Conservation (phyloP, 345 rosid genomes). For the Salix exigua region DNA sequence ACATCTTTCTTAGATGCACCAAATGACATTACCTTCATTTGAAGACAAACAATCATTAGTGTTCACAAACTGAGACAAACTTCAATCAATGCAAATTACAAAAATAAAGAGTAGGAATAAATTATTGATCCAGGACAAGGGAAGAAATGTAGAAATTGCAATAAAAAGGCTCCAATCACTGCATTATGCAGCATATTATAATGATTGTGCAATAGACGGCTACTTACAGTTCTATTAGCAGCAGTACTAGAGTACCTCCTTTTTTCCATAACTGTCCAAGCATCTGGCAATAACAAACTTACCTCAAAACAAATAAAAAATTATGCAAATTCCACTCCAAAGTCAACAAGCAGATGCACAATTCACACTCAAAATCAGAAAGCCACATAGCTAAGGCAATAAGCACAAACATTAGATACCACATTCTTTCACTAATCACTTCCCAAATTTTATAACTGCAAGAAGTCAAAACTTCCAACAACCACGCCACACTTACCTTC, state of each 20-base stretch:
- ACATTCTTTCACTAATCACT: background rate
- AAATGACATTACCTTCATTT: slow-evolving; percentile 39
- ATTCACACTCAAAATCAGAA: background rate
- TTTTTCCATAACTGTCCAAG: slow-evolving; percentile 33
- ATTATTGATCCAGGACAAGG: background rate
- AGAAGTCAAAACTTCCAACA: too few relatives aligned
- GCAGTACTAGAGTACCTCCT: slow-evolving; percentile 33
- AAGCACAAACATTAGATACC: background rate
- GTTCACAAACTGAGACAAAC: background rate
- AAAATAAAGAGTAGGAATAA: background rate
- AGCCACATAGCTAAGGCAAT: background rate
- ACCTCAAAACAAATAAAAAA: background rate
- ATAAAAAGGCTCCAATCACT: slow-evolving; percentile 2
- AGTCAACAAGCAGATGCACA: background rate
- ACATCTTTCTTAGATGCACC: slow-evolving; percentile 28
- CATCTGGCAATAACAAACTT: slow-evolving; percentile 40
- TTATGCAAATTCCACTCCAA: background rate
- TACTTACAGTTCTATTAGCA: slow-evolving; percentile 40
- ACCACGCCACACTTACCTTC: too few relatives aligned
- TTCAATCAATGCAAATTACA: background rate
- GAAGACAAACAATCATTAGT: background rate
- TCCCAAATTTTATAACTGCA: too few relatives aligned
- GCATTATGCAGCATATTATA: background rate
- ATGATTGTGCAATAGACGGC: background rate
- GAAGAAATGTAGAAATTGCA: background rate